Evolutionary conservation across 2,329 filamentous ascomycete species (phyloP).

Genomic region (Aspergillus luchuensis): DNA sequence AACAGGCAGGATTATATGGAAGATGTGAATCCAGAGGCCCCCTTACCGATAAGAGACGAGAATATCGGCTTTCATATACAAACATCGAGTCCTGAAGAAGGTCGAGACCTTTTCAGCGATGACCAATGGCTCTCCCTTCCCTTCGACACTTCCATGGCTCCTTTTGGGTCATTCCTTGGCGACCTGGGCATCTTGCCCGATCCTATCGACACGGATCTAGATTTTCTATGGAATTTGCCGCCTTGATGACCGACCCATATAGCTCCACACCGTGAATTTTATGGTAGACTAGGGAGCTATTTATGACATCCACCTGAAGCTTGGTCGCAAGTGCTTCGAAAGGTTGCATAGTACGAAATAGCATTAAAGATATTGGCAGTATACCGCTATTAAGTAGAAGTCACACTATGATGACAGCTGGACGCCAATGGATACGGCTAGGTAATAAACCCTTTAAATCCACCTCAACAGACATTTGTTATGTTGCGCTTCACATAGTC

Average conservation of each 20-base stretch:
- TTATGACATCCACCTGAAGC: too few species aligned
- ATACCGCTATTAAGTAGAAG: too few species aligned
- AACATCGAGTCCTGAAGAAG: not conserved
- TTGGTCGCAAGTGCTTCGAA: too few species aligned
- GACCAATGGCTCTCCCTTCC: not conserved
- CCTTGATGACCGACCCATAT: not conserved
- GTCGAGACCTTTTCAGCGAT: not conserved
- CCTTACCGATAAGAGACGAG: not conserved
- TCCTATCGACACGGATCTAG: not conserved
- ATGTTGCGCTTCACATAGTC: too few species aligned
- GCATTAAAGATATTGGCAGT: rapidly evolving
- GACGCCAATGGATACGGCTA: too few species aligned
- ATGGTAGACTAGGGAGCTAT: too few species aligned
- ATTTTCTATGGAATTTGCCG: not conserved
- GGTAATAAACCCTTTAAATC: too few species aligned
- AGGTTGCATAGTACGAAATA: too few species aligned
- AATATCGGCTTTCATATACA: not conserved
- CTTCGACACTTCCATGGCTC: not conserved
- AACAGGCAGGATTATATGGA: not conserved
- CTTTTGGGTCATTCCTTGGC: not conserved
- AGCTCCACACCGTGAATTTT: too few species aligned
- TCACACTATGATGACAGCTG: too few species aligned
- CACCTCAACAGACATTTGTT: too few species aligned
- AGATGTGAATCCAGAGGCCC: not conserved
- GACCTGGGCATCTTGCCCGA: not conserved